A percentile compares a stretch with the other conserved stretches of the same genome.
These are phyloP conservation scores for Ceriops zippeliana DNA, from an alignment of 345 rosid species.

Conservation along the genomic window DNA sequence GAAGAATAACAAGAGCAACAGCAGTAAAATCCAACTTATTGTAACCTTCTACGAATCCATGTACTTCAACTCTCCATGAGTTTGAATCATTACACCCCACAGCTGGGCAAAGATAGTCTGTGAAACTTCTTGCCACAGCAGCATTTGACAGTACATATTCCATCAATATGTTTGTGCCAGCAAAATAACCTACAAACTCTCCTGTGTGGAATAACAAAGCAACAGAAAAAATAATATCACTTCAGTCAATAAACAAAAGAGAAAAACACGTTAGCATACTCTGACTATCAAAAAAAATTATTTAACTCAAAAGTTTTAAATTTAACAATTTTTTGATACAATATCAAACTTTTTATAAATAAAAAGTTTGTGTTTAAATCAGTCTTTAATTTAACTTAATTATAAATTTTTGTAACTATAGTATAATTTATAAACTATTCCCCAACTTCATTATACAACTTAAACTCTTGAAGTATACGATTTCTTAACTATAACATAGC, in stretches of 20 bases:
- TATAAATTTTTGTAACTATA: no score
- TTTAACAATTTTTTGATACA: slow-evolving; percentile 34
- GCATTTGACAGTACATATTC: slow-evolving; percentile 93
- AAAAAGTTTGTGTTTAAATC: no score
- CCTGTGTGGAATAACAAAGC: slow-evolving; percentile 35
- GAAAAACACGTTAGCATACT: slow-evolving; percentile 35
- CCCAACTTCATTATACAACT: slow-evolving; percentile 43
- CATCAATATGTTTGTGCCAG: slow-evolving; percentile 81
- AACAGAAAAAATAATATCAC: not conserved
- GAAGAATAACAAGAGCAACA: slow-evolving; percentile 75
- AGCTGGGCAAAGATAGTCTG: slow-evolving; percentile 70
- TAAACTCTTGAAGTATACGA: slow-evolving; percentile 7
- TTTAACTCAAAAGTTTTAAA: slow-evolving; percentile 49
- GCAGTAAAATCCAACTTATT: slow-evolving; percentile 80
- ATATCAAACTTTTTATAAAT: not conserved
- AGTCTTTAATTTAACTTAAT: no score
- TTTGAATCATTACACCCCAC: slow-evolving; percentile 51
- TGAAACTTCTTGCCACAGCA: slow-evolving; percentile 84
- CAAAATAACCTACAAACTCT: slow-evolving; percentile 85
- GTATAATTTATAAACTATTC: slow-evolving; percentile 42
- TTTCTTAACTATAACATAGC: not conserved
- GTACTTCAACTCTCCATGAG: slow-evolving; percentile 74
- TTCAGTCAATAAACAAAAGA: slow-evolving; percentile 11
- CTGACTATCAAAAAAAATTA: slow-evolving; percentile 76
- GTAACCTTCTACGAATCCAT: slow-evolving; percentile 57